phyloP scores from a whole-genome alignment of 345 rosid species.

The Sonneratia alba region DNA sequence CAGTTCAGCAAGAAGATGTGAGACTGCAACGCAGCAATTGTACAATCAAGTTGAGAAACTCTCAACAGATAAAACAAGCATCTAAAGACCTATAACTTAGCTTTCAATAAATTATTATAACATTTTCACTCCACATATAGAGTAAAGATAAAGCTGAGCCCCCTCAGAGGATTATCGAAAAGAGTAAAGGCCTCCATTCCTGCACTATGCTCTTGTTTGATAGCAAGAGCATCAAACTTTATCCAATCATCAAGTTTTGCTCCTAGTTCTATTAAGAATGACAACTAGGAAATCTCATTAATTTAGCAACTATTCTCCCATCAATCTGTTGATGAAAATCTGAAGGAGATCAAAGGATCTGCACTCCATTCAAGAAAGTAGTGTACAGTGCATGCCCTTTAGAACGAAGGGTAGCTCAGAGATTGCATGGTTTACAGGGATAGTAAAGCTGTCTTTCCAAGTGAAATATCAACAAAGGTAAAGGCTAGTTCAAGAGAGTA shows the following conservation, averaged over 20 bases:
- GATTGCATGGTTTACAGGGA: neutral
- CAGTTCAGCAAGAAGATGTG: conserved; percentile 89
- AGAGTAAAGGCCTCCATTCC: neutral
- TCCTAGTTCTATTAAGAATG: neutral
- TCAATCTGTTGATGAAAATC: neutral
- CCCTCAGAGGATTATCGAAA: neutral
- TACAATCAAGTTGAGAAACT: neutral
- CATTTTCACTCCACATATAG: neutral
- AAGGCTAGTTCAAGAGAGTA: neutral
- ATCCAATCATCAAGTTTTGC: neutral
- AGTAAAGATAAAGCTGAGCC: neutral
- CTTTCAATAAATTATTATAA: neutral
- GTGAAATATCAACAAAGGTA: conserved; percentile 4
- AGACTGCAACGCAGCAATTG: conserved; percentile 36
- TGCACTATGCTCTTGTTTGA: neutral
- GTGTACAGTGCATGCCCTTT: neutral
- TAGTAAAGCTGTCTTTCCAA: neutral
- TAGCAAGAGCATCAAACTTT: neutral
- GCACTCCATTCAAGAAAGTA: neutral
- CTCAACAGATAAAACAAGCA: neutral
- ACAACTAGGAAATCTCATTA: neutral
- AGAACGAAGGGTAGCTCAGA: neutral
- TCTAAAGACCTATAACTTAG: neutral
- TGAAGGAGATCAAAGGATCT: neutral
- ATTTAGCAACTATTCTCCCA: neutral